A percentile compares a stretch with the other conserved stretches of the same genome.
Evolutionary conservation across 2,329 filamentous ascomycete species (phyloP).

Genomic region (Verticillium tricorpus): DNA sequence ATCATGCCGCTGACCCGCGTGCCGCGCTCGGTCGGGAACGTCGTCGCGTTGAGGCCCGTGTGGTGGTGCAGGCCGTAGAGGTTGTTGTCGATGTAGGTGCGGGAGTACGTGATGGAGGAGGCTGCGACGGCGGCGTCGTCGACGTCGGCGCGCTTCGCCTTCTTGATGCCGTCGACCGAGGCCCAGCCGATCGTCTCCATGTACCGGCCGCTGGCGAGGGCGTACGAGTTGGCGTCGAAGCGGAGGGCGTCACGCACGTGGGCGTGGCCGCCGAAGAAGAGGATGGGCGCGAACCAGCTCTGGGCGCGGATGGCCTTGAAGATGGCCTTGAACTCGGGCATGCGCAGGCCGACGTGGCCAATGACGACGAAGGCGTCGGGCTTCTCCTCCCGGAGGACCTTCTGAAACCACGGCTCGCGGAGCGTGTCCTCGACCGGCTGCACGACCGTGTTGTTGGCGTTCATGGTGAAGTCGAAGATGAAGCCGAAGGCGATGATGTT

Average conservation of each 20-base stretch:
- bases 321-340: constrained; percentile 72
- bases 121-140: constrained; percentile 23
- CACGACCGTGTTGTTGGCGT: constrained; percentile 86
- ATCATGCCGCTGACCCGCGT: constrained; percentile 69
- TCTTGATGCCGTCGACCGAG: constrained; percentile 66
- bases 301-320: constrained; percentile 72
- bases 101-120: constrained; percentile 55
- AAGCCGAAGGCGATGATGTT: constrained; percentile 88
- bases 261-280: constrained; percentile 86
- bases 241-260: constrained; percentile 81
- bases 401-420: constrained; percentile 82
- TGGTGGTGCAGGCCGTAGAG: constrained; percentile 80
- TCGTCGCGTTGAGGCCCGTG: constrained; percentile 63
- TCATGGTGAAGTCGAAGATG: constrained; percentile 87
- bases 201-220: constrained; percentile 83
- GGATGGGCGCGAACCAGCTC: constrained; percentile 79
- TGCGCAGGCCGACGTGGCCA: constrained; percentile 80
- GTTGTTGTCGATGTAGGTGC: constrained; percentile 93
- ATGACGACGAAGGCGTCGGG: constrained; percentile 83
- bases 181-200: constrained; percentile 95
- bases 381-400: constrained; percentile 78
- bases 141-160: constrained; percentile 21
- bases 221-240: constrained; percentile 75
- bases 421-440: constrained; percentile 75
- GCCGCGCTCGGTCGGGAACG: constrained; percentile 74